Percentiles rank a stretch among this genome's conserved stretches.
Conservation (phyloP, 106 monocot species). For the Triglochin maritima region DNA sequence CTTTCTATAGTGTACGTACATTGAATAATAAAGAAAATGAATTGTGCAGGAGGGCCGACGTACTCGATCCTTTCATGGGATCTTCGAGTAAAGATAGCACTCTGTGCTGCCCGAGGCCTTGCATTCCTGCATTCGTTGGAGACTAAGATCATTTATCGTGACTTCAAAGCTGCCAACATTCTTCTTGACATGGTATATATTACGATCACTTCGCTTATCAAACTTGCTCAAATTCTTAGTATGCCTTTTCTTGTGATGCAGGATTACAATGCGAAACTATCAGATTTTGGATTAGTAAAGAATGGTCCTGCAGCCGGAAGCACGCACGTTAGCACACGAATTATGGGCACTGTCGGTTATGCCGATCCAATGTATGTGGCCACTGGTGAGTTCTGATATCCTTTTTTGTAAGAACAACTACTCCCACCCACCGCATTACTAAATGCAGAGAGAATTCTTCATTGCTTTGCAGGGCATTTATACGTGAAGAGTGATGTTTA, state of each 20-base stretch:
- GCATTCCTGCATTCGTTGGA: constrained; percentile 49
- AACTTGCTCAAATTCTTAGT: too few species aligned
- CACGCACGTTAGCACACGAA: constrained; percentile 47
- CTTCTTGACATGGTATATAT: constrained; percentile 47
- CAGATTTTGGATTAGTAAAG: constrained; percentile 62
- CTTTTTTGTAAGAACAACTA: too few species aligned
- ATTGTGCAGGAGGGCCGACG: constrained; percentile 22
- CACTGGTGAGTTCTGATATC: constrained; percentile 25
- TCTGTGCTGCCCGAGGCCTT: constrained; percentile 51
- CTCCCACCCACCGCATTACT: not conserved
- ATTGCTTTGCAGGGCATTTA: constrained; percentile 27
- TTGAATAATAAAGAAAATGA: too few species aligned
- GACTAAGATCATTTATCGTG: constrained; percentile 40
- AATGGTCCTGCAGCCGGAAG: constrained; percentile 34
- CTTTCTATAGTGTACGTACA: too few species aligned
- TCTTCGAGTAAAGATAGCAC: constrained; percentile 46
- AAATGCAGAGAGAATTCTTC: not conserved
- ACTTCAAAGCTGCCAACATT: constrained; percentile 73
- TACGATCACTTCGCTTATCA: too few species aligned
- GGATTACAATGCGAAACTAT: constrained; percentile 57
- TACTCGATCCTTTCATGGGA: constrained; percentile 52
- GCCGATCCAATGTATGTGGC: constrained; percentile 69
- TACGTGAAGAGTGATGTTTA: constrained; percentile 58
- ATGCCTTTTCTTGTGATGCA: not conserved
- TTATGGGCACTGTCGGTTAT: constrained; percentile 67